phyloP scores from a whole-genome alignment of 192 early-diverging fungal species.

The Chytriomyces sp. region DNA sequence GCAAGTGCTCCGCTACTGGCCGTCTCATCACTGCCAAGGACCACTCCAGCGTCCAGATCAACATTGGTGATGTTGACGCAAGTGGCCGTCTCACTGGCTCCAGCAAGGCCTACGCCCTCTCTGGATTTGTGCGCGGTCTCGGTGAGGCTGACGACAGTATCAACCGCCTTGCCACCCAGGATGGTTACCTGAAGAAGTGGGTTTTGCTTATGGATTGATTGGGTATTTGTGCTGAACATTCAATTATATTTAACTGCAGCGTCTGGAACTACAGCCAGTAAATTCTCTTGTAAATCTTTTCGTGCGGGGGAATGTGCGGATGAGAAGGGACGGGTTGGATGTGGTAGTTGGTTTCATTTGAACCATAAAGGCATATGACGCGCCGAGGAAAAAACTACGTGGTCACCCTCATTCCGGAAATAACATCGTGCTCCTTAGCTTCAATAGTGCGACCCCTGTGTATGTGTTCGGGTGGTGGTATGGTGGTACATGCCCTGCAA shows the following conservation, averaged over 20 bases:
- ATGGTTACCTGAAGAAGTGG: slow-evolving; percentile 68
- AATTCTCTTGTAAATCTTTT: slow-evolving; percentile 9
- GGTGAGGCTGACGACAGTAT: slow-evolving; percentile 95
- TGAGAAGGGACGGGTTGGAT: too few species aligned
- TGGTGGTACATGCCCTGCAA: slow-evolving; percentile 80
- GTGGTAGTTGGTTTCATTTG: too few species aligned
- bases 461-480: slow-evolving; percentile 71
- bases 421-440: slow-evolving; percentile 80
- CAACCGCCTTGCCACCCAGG: slow-evolving; percentile 85
- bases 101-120: slow-evolving; percentile 87
- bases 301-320: not conserved
- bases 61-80: slow-evolving; percentile 90
- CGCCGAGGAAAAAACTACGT: not conserved
- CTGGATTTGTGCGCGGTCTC: slow-evolving; percentile 85
- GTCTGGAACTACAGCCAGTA: slow-evolving; percentile 47
- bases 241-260: slow-evolving; percentile 22
- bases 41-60: slow-evolving; percentile 98
- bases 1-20: slow-evolving; percentile 98
- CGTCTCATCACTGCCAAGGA: slow-evolving; percentile 98
- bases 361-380: too few species aligned
- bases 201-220: slow-evolving; percentile 1
- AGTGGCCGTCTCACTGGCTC: slow-evolving; percentile 72
- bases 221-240: not conserved
- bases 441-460: slow-evolving; percentile 75
- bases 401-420: slow-evolving; percentile 68